Conservation (phyloP, 2,329 filamentous ascomycete genomes). For the Coniochaeta hoffmannii region DNA sequence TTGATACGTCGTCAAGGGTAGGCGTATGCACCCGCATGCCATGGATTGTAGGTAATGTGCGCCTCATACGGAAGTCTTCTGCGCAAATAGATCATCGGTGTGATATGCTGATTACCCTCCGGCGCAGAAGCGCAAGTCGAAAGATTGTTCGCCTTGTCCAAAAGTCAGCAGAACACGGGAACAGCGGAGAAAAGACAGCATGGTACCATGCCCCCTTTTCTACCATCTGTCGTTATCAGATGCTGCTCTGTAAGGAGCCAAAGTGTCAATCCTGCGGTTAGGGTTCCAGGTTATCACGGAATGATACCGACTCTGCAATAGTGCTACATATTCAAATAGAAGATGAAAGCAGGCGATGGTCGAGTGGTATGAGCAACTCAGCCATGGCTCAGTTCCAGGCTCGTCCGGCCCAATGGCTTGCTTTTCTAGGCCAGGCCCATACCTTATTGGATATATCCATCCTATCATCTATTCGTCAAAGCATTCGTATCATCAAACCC, state of each 20-base stretch:
- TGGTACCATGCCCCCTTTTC: background rate
- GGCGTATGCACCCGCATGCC: no score
- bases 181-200: no score
- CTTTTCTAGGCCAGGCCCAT: background rate
- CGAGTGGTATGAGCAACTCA: background rate
- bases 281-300: background rate
- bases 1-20: no score
- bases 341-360: background rate
- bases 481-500: background rate
- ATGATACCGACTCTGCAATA: background rate
- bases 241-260: background rate
- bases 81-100: no score
- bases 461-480: background rate
- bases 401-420: background rate
- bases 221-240: background rate
- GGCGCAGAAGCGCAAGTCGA: no score
- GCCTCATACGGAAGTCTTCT: no score
- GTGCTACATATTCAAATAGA: background rate
- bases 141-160: no score
- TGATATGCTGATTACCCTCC: no score
- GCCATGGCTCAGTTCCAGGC: background rate
- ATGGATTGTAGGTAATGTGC: no score
- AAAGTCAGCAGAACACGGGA: no score
- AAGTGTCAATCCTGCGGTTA: background rate
- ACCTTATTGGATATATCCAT: background rate